A percentile compares a stretch with the other conserved stretches of the same genome.
These are phyloP conservation scores for Alternaria brassicae DNA, from an alignment of 2,329 filamentous ascomycete genomes.

Conservation along the genomic window DNA sequence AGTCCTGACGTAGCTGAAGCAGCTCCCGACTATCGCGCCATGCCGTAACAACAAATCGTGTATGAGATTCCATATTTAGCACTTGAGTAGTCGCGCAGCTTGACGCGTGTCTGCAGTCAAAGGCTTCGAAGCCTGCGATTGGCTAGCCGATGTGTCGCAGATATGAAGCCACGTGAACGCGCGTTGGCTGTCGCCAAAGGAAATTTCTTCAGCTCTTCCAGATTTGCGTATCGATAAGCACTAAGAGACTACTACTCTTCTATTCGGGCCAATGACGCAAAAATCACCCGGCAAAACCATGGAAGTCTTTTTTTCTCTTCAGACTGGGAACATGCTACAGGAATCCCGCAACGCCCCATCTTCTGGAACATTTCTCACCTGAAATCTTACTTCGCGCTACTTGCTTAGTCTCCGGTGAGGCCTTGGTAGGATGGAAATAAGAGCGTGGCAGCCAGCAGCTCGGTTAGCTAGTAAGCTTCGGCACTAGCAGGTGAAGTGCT, in stretches of 20 bases:
- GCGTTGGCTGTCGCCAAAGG: background rate
- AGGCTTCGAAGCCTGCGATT: slow-evolving; percentile 13
- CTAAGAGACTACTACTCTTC: background rate
- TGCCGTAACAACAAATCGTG: slow-evolving; percentile 18
- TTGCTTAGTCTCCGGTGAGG: slow-evolving; percentile 10
- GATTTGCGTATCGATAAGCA: slow-evolving; percentile 2
- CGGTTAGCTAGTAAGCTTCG: slow-evolving; percentile 3
- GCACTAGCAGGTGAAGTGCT: slow-evolving; percentile 3
- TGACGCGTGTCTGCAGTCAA: background rate
- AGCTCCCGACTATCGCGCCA: slow-evolving; percentile 74
- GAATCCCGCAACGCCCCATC: background rate
- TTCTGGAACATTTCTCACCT: slow-evolving; percentile 16
- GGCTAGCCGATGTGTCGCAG: slow-evolving; percentile 11
- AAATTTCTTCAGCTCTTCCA: slow-evolving; percentile 1
- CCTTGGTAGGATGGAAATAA: background rate
- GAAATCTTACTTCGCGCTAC: slow-evolving; percentile 12
- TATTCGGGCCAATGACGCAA: slow-evolving; percentile 5
- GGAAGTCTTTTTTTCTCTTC: background rate
- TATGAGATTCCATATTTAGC: slow-evolving; percentile 22
- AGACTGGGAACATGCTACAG: background rate
- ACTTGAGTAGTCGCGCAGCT: slow-evolving; percentile 1
- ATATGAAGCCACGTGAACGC: slow-evolving; percentile 13
- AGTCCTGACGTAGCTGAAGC: slow-evolving; percentile 67
- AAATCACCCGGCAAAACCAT: background rate
- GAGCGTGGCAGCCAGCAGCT: slow-evolving; percentile 6